Evolutionary conservation across 1,139 yeast genomes (phyloP).

Genomic region (Petasospora rhodanensis): DNA sequence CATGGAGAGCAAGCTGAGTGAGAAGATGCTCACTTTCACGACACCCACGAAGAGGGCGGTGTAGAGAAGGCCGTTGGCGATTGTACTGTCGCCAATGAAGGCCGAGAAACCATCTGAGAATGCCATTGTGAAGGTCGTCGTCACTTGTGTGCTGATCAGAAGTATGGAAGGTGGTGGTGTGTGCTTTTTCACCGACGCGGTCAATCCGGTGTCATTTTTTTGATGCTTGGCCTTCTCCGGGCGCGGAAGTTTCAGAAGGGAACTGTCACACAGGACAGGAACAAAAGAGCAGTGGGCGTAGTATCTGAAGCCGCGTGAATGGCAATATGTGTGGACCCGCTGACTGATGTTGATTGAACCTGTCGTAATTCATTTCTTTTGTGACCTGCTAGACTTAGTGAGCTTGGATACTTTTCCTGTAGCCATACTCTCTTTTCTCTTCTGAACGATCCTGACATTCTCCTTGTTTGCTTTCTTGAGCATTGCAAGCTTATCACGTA

Average conservation of each 20-base stretch:
- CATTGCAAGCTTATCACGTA: constrained; percentile 14
- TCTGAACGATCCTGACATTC: constrained; percentile 11
- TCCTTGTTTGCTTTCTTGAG: constrained; percentile 14
- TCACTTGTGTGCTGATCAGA: not conserved
- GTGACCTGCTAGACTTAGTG: constrained; percentile 5
- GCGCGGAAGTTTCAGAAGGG: no score
- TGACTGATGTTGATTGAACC: not conserved
- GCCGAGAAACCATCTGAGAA: constrained; percentile 25
- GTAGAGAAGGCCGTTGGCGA: constrained; percentile 28
- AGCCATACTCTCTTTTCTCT: constrained; percentile 21
- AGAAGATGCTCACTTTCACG: constrained; percentile 41
- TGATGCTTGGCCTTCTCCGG: no score
- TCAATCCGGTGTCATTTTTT: no score
- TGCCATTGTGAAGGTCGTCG: constrained; percentile 19
- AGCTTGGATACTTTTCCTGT: constrained; percentile 8
- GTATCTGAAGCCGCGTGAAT: no score
- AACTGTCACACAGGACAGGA: no score
- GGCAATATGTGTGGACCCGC: no score
- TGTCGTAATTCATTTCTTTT: not conserved
- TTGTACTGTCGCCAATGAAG: constrained; percentile 19
- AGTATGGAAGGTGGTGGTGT: no score
- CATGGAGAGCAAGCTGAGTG: constrained; percentile 39
- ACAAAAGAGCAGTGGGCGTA: no score
- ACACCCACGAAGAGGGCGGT: constrained; percentile 44
- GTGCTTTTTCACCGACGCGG: no score